Evolutionary conservation across 371 early-diverging fungal species (phyloP).

Genomic region (Rhizomucor miehei): DNA sequence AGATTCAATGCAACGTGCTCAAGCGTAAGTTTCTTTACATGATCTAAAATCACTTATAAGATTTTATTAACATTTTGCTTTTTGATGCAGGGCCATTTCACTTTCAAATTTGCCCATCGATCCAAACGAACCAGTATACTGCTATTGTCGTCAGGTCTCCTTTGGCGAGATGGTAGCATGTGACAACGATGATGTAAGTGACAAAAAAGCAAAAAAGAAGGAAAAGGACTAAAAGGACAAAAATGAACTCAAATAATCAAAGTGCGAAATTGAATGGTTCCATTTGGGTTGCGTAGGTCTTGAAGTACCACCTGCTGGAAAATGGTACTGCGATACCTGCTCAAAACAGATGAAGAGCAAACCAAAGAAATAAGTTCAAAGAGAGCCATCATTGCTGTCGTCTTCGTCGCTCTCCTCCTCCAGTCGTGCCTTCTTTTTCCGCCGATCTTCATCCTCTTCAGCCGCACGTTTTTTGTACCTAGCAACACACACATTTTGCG

Average conservation of each 20-base stretch:
- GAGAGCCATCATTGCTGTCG: slow-evolving; percentile 3
- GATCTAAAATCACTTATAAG: neutral
- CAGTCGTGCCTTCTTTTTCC: slow-evolving; percentile 15
- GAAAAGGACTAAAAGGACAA: neutral
- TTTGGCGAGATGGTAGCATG: slow-evolving; percentile 98
- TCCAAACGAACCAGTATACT: slow-evolving; percentile 94
- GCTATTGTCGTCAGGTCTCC: slow-evolving; percentile 92
- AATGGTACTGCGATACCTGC: slow-evolving; percentile 91
- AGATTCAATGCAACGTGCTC: slow-evolving; percentile 32
- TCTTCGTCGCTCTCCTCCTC: slow-evolving; percentile 1
- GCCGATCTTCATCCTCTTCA: slow-evolving; percentile 34
- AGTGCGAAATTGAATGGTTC: slow-evolving; percentile 95
- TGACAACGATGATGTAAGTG: slow-evolving; percentile 82
- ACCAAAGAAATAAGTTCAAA: slow-evolving; percentile 27
- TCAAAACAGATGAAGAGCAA: slow-evolving; percentile 48
- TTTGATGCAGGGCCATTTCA: slow-evolving; percentile 30
- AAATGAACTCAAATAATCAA: slow-evolving; percentile 4
- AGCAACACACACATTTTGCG: slow-evolving; percentile 1
- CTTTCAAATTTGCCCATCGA: slow-evolving; percentile 81
- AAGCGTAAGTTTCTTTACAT: slow-evolving; percentile 29
- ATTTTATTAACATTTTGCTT: neutral
- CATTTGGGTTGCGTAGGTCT: slow-evolving; percentile 92
- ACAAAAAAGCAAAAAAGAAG: neutral
- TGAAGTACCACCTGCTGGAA: slow-evolving; percentile 76
- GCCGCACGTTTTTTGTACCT: slow-evolving; percentile 46